Base-by-base conservation (phyloP, 2,329 filamentous ascomycete species). In the Diatrype stigma region DNA sequence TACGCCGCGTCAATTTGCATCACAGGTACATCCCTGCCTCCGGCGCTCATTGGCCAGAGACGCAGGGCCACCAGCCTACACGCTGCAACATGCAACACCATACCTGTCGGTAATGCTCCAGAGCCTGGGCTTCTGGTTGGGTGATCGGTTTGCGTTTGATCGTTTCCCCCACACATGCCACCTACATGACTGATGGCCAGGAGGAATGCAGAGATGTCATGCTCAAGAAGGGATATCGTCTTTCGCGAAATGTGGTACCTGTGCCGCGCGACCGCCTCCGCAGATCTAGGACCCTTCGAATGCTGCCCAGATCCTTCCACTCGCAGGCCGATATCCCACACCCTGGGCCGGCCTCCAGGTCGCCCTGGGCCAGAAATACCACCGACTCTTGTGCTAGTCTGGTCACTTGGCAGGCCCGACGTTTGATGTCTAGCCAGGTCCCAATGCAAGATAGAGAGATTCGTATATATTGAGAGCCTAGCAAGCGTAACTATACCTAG, bases 1-100 rank as follows among this genome's bases (percentile, higher is more conserved):
- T 37, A 37, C 60, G 60, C 62, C 66, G 65, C 63, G 62, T 61
- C 63, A 68, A 64, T 66, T 63, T 63, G 60, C 61, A 68, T 66
- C 60, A 61, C 57, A 60, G 58, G 53, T 58, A 51, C 50, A 63
- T 50, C 62, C 63, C 58, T 65, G 62, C 64, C 51, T 47, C 21
- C 42, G 46, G 23, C 47, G 51, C 56, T 60, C 50, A 70, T 70
- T 70, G 68, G 65, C 54, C 52, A 47, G 46, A 51, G 51, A 38
- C 48, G 52, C 53, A 52, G 55, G 55, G 51, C 54, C 56, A 55
- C 60, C 56, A 64, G 61, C 56, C 58, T 49, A 51, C 56, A 56
- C 56, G 55, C 55, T 60, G 26, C 26, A 30, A 59, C 52, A 57
- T 34, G 46, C 56, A 52, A 59, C 52, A 57, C 58, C 55, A 51